Percentiles rank a stretch among this genome's conserved stretches.
Evolutionary conservation across 139 green algal genomes (phyloP).

Genomic region (Yamagishiella unicocca): DNA sequence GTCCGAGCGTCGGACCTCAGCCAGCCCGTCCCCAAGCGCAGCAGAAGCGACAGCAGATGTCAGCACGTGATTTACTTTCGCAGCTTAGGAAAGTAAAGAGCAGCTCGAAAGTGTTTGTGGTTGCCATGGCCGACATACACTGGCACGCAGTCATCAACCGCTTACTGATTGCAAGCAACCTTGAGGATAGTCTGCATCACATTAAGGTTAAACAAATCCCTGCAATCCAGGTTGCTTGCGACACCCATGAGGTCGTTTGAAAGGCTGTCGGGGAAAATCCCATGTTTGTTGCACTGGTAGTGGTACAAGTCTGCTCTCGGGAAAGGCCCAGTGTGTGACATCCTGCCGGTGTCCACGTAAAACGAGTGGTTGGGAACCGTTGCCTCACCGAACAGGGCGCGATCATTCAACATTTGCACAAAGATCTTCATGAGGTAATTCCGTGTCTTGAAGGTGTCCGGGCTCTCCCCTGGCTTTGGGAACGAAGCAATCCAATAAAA

Average conservation of each 20-base stretch:
- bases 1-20: too few relatives aligned
- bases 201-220: not conserved
- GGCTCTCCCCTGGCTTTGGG: not conserved
- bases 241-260: not conserved
- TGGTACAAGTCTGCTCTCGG: not conserved
- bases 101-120: too few relatives aligned
- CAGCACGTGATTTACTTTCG: too few relatives aligned
- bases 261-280: not conserved
- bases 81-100: too few relatives aligned
- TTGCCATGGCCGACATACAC: too few relatives aligned
- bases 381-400: not conserved
- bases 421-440: not conserved
- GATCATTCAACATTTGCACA: not conserved
- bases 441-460: not conserved
- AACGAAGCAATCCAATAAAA: slow-evolving; percentile 13
- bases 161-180: not conserved
- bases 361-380: not conserved
- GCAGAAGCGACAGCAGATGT: too few relatives aligned
- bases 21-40: too few relatives aligned
- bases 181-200: not conserved
- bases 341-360: not conserved
- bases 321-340: not conserved
- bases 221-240: not conserved
- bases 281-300: not conserved
- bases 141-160: too few relatives aligned